Conservation (phyloP, 345 rosid species). For the Boechera divaricarpa region DNA sequence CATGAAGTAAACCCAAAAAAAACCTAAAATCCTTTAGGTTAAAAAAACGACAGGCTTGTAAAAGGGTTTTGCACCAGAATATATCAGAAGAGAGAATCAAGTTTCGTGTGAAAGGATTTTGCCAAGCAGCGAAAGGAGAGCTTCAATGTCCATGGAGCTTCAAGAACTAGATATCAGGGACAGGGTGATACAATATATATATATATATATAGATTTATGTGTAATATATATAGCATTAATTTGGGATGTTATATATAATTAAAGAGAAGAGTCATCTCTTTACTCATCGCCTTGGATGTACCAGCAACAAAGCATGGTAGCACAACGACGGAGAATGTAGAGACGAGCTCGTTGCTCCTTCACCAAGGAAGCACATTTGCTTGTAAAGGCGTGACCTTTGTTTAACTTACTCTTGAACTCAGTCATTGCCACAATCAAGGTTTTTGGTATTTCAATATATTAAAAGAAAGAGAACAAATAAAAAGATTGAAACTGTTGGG, state of each 20-base stretch:
- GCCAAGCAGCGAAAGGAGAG: slow-evolving; percentile 37
- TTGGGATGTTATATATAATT: slow-evolving; percentile 2
- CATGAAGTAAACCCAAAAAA: slow-evolving; percentile 35
- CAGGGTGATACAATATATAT: not conserved
- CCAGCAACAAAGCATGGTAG: slow-evolving; percentile 81
- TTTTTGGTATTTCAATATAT: not conserved
- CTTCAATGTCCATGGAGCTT: slow-evolving; percentile 25
- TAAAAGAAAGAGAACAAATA: not conserved
- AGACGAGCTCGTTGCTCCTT: slow-evolving; percentile 75
- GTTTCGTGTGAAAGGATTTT: slow-evolving; percentile 21
- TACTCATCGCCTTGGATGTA: slow-evolving; percentile 69
- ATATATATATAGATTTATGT: not conserved
- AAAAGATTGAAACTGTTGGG: slow-evolving; percentile 25
- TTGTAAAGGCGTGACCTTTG: slow-evolving; percentile 57
- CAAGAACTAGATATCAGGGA: slow-evolving; percentile 19
- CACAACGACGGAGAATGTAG: slow-evolving; percentile 80
- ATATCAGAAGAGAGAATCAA: slow-evolving; percentile 25
- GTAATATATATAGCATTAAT: not conserved
- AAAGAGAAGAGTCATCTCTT: slow-evolving; percentile 27
- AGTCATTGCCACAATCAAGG: slow-evolving; percentile 45
- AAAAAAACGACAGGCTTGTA: slow-evolving; percentile 32
- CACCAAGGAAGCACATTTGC: slow-evolving; percentile 69
- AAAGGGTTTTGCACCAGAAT: slow-evolving; percentile 38
- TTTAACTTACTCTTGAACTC: slow-evolving; percentile 51
- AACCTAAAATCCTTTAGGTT: slow-evolving; percentile 34